These are phyloP conservation scores for Candida ponderosae DNA, from an alignment of 805 yeast species.

Conservation along the genomic window DNA sequence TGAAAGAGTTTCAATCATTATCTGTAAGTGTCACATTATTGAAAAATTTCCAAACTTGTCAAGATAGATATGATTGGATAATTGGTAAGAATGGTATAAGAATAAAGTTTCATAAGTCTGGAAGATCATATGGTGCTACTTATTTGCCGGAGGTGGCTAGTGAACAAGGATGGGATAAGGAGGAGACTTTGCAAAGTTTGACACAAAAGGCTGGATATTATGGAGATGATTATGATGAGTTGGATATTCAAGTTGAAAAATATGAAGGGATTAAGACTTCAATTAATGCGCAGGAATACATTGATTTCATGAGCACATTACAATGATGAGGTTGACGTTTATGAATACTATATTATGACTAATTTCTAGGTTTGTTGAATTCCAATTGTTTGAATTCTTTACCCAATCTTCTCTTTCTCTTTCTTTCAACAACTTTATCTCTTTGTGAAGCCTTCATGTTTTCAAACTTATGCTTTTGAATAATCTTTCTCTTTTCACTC, in stretches of 20 bases:
- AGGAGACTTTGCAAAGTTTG: constrained; percentile 62
- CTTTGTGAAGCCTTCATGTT: constrained; percentile 63
- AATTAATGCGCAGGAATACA: constrained; percentile 33
- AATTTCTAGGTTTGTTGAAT: constrained; percentile 24
- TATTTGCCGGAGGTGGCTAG: constrained; percentile 85
- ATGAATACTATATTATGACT: not conserved
- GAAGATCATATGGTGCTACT: constrained; percentile 55
- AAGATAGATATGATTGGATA: constrained; percentile 62
- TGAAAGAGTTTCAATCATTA: constrained; percentile 44
- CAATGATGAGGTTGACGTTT: not conserved
- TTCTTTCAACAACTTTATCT: constrained; percentile 79
- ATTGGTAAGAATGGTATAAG: constrained; percentile 80
- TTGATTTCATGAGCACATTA: constrained; percentile 5
- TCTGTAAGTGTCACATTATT: constrained; percentile 54
- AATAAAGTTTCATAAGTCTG: constrained; percentile 38
- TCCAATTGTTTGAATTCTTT: constrained; percentile 58
- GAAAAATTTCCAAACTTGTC: constrained; percentile 45
- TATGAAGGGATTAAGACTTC: constrained; percentile 47
- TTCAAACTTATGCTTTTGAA: constrained; percentile 74
- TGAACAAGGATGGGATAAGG: constrained; percentile 78
- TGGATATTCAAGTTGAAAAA: constrained; percentile 38
- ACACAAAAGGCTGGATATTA: constrained; percentile 62
- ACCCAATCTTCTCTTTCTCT: constrained; percentile 79
- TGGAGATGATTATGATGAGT: constrained; percentile 20
- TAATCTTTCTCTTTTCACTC: constrained; percentile 63